Evolutionary conservation across 2,329 filamentous ascomycete species (phyloP).

Genomic region (Fusarium falciforme): DNA sequence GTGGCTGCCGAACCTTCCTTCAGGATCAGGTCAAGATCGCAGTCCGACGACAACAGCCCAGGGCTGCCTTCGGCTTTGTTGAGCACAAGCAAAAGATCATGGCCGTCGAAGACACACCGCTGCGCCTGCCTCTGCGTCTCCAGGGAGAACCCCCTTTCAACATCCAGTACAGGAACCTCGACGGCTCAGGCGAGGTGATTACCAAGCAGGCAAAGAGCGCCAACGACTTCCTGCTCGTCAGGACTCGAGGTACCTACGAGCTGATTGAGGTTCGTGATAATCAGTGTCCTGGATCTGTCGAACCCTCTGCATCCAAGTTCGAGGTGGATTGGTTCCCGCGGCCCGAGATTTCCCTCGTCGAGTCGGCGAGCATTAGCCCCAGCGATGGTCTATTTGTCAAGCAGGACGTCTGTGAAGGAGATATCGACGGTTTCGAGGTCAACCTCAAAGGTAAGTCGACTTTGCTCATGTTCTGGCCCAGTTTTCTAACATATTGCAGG

Average conservation of each 20-base stretch:
- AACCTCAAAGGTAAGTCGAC: slow-evolving; percentile 74
- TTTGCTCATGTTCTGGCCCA: not conserved
- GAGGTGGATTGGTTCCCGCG: slow-evolving; percentile 87
- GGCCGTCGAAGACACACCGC: slow-evolving; percentile 79
- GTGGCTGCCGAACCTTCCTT: slow-evolving; percentile 86
- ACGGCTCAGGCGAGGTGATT: slow-evolving; percentile 60
- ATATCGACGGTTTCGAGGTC: slow-evolving; percentile 89
- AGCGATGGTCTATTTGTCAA: slow-evolving; percentile 72
- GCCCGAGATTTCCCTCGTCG: slow-evolving; percentile 75
- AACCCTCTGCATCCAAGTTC: slow-evolving; percentile 79
- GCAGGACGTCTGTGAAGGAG: slow-evolving; percentile 90
- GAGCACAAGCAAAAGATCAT: slow-evolving; percentile 82
- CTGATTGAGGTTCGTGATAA: slow-evolving; percentile 81
- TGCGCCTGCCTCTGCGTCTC: slow-evolving; percentile 84
- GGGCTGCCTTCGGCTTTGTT: slow-evolving; percentile 85
- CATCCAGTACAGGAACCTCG: slow-evolving; percentile 78
- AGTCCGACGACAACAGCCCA: slow-evolving; percentile 88
- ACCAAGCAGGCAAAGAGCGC: slow-evolving; percentile 62
- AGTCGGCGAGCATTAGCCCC: slow-evolving; percentile 69
- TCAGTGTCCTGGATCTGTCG: slow-evolving; percentile 84
- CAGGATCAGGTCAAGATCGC: slow-evolving; percentile 87
- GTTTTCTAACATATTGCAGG: slow-evolving; percentile 60
- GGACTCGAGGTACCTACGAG: slow-evolving; percentile 79
- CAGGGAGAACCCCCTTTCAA: slow-evolving; percentile 89
- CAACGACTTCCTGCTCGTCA: slow-evolving; percentile 78